Conservation (phyloP, 2,329 filamentous ascomycete genomes). For the Kalmusia sp. region DNA sequence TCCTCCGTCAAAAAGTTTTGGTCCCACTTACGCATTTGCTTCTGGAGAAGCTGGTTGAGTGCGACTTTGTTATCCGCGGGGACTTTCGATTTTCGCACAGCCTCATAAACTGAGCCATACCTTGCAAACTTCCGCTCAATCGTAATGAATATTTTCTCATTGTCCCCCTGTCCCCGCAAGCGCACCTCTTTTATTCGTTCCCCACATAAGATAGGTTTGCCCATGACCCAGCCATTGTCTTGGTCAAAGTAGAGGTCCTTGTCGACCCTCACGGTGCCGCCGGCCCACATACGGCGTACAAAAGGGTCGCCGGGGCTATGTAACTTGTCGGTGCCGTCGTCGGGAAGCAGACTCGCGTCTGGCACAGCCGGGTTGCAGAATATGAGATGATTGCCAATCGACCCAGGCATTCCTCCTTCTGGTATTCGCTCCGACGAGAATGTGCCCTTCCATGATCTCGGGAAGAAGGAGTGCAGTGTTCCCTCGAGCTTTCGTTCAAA, state of each 20-base stretch:
- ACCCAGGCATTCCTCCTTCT: conserved; percentile 48
- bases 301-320: conserved; percentile 79
- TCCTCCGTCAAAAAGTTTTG: conserved; percentile 61
- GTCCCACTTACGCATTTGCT: conserved; percentile 20
- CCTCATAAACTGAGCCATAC: conserved; percentile 22
- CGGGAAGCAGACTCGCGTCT: conserved; percentile 69
- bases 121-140: conserved; percentile 62
- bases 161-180: conserved; percentile 58
- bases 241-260: conserved; percentile 13
- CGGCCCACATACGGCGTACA: conserved; percentile 85
- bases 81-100: background rate
- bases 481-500: conserved; percentile 69
- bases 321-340: conserved; percentile 86
- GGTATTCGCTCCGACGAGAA: background rate
- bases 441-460: conserved; percentile 7
- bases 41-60: background rate
- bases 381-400: conserved; percentile 79
- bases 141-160: conserved; percentile 64
- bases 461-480: conserved; percentile 32
- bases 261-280: conserved; percentile 70
- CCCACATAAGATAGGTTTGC: conserved; percentile 34
- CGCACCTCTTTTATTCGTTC: conserved; percentile 57
- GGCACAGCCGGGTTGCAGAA: conserved; percentile 81
- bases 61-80: conserved; percentile 11
- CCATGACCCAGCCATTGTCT: conserved; percentile 14